Base-by-base conservation (phyloP, 2,329 filamentous ascomycete species). In the Epichloe elymi region DNA sequence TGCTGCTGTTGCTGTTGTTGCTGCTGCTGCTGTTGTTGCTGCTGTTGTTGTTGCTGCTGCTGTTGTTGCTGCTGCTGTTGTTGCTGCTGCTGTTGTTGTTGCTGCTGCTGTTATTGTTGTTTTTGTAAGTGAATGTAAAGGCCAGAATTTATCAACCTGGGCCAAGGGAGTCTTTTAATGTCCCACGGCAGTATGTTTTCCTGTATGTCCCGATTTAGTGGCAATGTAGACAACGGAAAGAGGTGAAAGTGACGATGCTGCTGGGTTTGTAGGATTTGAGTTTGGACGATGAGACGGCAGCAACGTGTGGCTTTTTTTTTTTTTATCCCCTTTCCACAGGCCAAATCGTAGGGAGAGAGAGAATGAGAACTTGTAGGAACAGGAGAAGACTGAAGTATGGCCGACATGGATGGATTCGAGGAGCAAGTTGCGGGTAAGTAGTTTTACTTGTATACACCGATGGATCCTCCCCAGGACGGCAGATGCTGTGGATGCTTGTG, bases 401-500 rank as follows among this genome's bases (percentile, higher is more conserved):
- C 49, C 47, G 52, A 38, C 49, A 50, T 52, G 46, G 53, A 46
- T 33, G 26, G 26, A 30, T 8, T 46, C 40, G 49, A 53, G 59
- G 55, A 59, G 53, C 52, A 58, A 63, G 65, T 70, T 66, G 68
- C 66, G 70, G 70, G 67, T 65, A 66, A 64, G 66, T 65, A 51
- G 50, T 67, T 71, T 67, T 70, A 72, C 70, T 73, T 73, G 61
- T 64, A 64, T 62, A 70, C 50, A 47, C 46, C 44, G 48, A 65
- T 63, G 63, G 69, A 68, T 63, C 49, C 52, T 50, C 59, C 61
- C 58, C 60, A 59, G 58, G 58, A 70, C 70, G 70, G 69, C 66
- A 71, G 67, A 69, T 71, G 64, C 59, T 70, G 51, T 52, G 51
- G 51, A 52, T 49, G 42, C 51, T 8, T 52, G 50, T 52, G 46